Percentiles rank a stretch among this genome's conserved stretches.
These are phyloP conservation scores for Mycena latifolia DNA, from an alignment of 768 basidiomycete species.

Conservation along the genomic window DNA sequence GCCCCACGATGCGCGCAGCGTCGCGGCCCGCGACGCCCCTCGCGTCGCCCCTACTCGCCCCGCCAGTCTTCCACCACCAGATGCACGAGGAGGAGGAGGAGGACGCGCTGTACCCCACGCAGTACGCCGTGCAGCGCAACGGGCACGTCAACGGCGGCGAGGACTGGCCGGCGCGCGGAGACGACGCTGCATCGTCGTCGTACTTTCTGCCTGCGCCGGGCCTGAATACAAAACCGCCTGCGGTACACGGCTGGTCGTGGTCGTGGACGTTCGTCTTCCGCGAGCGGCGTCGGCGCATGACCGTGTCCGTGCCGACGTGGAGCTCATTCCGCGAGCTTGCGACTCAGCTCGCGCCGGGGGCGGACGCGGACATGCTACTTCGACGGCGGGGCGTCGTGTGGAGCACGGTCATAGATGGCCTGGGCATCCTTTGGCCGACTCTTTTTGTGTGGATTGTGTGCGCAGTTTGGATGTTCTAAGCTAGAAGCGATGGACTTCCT, in stretches of 20 bases:
- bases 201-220: constrained; percentile 56
- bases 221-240: constrained; percentile 37
- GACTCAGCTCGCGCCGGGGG: constrained; percentile 30
- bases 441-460: constrained; percentile 51
- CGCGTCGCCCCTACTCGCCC: constrained; percentile 49
- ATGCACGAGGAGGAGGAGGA: constrained; percentile 58
- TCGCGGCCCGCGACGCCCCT: constrained; percentile 57
- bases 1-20: constrained; percentile 56
- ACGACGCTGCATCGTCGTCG: constrained; percentile 38
- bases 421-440: constrained; percentile 54
- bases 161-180: constrained; percentile 52
- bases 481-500: background rate
- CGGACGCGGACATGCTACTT: constrained; percentile 32
- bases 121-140: constrained; percentile 59
- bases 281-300: constrained; percentile 68
- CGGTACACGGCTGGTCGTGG: constrained; percentile 50
- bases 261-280: constrained; percentile 68
- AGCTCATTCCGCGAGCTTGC: constrained; percentile 32
- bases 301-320: constrained; percentile 57
- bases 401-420: constrained; percentile 53
- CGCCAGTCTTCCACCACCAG: constrained; percentile 37
- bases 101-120: constrained; percentile 60
- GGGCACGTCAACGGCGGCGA: constrained; percentile 46
- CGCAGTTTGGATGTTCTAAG: constrained; percentile 51
- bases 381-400: constrained; percentile 46